Percentiles rank a stretch among this genome's conserved stretches.
Evolutionary conservation across 306 rosid species (phyloP).

Genomic region (Prunus mira): DNA sequence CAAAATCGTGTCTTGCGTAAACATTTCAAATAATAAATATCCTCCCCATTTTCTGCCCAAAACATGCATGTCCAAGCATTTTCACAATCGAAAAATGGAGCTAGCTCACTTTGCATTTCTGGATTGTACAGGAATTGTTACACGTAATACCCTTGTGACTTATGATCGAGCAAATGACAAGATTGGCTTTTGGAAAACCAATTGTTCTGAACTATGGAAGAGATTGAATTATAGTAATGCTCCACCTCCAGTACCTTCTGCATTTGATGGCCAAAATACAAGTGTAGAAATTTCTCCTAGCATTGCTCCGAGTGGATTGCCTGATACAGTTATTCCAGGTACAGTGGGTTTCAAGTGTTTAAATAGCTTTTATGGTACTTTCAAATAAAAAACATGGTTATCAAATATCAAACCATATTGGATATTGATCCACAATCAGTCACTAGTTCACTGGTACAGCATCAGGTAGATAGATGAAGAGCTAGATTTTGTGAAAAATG

Average conservation of each 20-base stretch:
- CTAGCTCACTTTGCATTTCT: slow-evolving; percentile 9
- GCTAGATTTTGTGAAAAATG: neutral
- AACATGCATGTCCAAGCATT: neutral
- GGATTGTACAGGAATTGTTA: slow-evolving; percentile 41
- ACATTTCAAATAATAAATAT: neutral
- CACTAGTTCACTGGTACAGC: neutral
- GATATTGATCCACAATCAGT: neutral
- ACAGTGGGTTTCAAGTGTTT: neutral
- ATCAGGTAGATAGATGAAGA: neutral
- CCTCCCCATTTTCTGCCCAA: neutral
- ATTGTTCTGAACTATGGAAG: slow-evolving; percentile 53
- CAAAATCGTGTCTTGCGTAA: neutral
- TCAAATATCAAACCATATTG: neutral
- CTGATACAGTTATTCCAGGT: slow-evolving; percentile 35
- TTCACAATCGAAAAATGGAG: neutral
- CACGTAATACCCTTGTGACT: slow-evolving; percentile 53
- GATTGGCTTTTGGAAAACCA: slow-evolving; percentile 51
- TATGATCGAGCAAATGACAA: slow-evolving; percentile 40
- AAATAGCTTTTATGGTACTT: neutral
- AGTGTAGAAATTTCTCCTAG: slow-evolving; percentile 24
- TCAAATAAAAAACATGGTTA: neutral
- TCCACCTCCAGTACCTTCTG: slow-evolving; percentile 24
- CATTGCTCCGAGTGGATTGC: slow-evolving; percentile 25
- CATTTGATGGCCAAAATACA: slow-evolving; percentile 13
- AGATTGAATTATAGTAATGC: slow-evolving; percentile 22